phyloP scores from a whole-genome alignment of 1,284 basidiomycete species.

The Phellinidium pouzarii region DNA sequence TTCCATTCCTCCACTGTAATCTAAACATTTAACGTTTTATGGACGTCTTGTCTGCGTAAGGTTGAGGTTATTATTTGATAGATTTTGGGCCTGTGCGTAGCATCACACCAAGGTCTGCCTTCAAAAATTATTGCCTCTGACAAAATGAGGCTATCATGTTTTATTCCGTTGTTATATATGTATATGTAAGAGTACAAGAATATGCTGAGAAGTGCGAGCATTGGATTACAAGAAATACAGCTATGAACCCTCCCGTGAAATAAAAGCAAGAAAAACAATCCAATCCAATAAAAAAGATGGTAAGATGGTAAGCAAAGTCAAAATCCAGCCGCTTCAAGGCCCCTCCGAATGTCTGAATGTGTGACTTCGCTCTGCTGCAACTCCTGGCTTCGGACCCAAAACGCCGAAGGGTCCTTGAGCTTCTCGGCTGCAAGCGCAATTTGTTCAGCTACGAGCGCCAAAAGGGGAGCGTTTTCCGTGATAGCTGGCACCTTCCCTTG shows the following conservation, averaged over 20 bases:
- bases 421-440: slow-evolving; percentile 34
- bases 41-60: neutral
- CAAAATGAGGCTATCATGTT: too few species aligned
- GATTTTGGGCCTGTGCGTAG: neutral
- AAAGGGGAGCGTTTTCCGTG: slow-evolving; percentile 39
- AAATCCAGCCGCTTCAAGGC: slow-evolving; percentile 55
- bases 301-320: slow-evolving; percentile 26
- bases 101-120: neutral
- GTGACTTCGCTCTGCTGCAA: slow-evolving; percentile 51
- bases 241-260: too few species aligned
- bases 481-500: slow-evolving; percentile 49
- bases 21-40: neutral
- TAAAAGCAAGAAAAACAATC: neutral
- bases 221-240: neutral
- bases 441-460: slow-evolving; percentile 41
- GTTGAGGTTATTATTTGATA: neutral
- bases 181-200: neutral
- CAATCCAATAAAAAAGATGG: neutral
- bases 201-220: neutral
- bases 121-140: neutral
- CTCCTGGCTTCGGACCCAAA: slow-evolving; percentile 52
- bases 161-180: neutral
- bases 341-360: slow-evolving; percentile 55
- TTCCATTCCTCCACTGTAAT: slow-evolving; percentile 14
- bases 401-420: slow-evolving; percentile 39